Base-by-base conservation (phyloP, 2,329 filamentous ascomycete species). In the Pseudopyricularia cyperi region DNA sequence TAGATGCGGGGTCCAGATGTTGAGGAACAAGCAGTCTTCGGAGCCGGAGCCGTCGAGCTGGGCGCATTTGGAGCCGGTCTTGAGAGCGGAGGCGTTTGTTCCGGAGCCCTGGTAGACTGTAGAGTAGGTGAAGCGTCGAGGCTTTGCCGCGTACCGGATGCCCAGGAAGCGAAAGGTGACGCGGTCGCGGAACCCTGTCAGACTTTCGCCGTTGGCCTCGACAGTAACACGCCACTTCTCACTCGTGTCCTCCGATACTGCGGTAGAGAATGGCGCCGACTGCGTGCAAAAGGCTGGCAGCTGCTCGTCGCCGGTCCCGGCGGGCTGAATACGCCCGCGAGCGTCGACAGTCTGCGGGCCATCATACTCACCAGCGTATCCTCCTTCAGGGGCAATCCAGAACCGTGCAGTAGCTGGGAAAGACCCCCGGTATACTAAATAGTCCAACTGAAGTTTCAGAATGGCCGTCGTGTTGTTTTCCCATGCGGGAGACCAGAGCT, bases 151-250 rank as follows among this genome's bases (percentile, higher is more conserved):
- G 54, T 74, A 75, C 51, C 70, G 67, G 33, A 77, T 61, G 15
- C 73, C 74, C 17, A 73, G 62, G 56, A 77, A 77, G 6, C 74
- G 71, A 57, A 77, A 78, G 12, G 68, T 68, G 22, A 68, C 62
- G n/a, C 64, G 66, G 53, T 74, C 71, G 14, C 72, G 69, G 53
- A 67, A 72, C 1, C 69, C 70, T 0, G 64, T 63, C 2, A 46
- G 56, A 28, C 63, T 61, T 50, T 71, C 68, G 24, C 65, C 65
- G 32, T 71, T 69, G 1, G 69, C 65, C 4, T 63, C 57, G 1
- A 70, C 61, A 2, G 61, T 61, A 11, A 71, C 61, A 33, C 64
- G 66, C 64, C 67, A 71, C 53, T 57, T 60, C 24, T 58, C 47
- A 37, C 59, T 61, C 3, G 57, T 66, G 52, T 70, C 66, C 19